Evolutionary conservation across 164 flowering plant genomes (phyloP), one percentile per base, ranked within the genome.

Genomic region (Magnolia sinica): DNA sequence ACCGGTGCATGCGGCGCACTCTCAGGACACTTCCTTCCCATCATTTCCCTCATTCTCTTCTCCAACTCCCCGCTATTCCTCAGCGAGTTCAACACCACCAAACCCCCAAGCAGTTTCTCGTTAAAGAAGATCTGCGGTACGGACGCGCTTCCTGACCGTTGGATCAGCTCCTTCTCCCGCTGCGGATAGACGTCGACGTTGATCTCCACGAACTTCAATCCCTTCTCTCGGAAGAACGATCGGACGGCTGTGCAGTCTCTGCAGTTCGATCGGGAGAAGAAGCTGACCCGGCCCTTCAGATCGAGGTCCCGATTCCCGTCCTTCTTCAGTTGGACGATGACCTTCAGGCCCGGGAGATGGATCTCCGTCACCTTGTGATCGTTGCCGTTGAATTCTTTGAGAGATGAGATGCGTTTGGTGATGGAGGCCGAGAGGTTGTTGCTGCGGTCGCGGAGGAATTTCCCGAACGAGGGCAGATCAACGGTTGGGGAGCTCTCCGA

Each of bases 91-190:
- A 96, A 75, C 7, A 85, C 97, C 79, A 90, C 97, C 80, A 96
- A 75, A 0, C 98, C 99, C 0, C 99, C 99, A 0, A 94, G 71
- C 1, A 88, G 78, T 86, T 86, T 90, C 76, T 91, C 97, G 80
- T 94, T 94, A 86, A 92, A 89, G 83, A 96, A 96, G 0, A 96
- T 86, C 83, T 87, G 89, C 37, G 99, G 99, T 70, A 96, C 98
- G 8, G 87, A 27, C 1, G 86, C 68, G 52, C 75, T 77, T 3
- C 97, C 96, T 0, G 94, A 89, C 74, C 91, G 73, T 78, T 88
- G 82, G 0, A 87, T 58, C 80, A 94, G 76, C 85, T 94, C 99
- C 82, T 86, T 87, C 81, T 88, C 97, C 75, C 97, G 71, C 64
- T 61, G 37, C 2, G 97, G 92, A 76, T 73, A 96, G 31, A 96